phyloP scores from a whole-genome alignment of 441 rosid genomes.

The Erysimum cheiri region DNA sequence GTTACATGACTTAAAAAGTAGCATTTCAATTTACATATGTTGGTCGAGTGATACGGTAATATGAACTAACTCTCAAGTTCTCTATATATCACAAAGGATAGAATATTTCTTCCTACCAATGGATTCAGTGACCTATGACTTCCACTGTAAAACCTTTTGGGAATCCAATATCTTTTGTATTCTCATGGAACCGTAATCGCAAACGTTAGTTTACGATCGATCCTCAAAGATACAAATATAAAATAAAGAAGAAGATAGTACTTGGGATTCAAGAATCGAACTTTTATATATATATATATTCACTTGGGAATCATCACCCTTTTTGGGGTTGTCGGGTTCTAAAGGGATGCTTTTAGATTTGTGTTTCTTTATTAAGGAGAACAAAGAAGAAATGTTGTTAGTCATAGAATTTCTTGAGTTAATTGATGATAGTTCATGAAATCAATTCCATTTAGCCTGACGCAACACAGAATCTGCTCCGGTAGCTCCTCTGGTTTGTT shows the following conservation, averaged over 20 bases:
- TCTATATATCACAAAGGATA: no score
- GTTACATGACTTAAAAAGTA: no score
- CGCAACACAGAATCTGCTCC: conserved; percentile 80
- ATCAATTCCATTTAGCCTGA: conserved; percentile 69
- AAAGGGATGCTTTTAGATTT: conserved; percentile 35
- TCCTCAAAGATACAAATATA: background rate
- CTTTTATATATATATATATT: conserved; percentile 26
- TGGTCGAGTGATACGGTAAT: no score
- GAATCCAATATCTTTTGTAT: no score
- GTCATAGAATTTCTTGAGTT: conserved; percentile 40
- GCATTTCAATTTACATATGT: no score
- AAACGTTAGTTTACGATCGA: background rate
- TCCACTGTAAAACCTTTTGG: no score
- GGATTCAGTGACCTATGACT: no score
- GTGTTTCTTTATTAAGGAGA: background rate
- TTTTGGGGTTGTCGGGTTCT: conserved; percentile 12
- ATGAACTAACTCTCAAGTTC: no score
- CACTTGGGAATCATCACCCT: conserved; percentile 35
- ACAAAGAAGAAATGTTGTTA: conserved; percentile 24
- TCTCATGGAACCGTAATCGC: no score
- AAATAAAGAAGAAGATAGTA: background rate
- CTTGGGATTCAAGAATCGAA: conserved; percentile 14
- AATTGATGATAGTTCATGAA: conserved; percentile 58
- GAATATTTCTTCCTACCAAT: no score
- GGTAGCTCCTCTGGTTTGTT: conserved; percentile 81